A percentile compares a stretch with the other conserved stretches of the same genome.
phyloP scores from a whole-genome alignment of 768 basidiomycete genomes.

The Suillus bovinus region DNA sequence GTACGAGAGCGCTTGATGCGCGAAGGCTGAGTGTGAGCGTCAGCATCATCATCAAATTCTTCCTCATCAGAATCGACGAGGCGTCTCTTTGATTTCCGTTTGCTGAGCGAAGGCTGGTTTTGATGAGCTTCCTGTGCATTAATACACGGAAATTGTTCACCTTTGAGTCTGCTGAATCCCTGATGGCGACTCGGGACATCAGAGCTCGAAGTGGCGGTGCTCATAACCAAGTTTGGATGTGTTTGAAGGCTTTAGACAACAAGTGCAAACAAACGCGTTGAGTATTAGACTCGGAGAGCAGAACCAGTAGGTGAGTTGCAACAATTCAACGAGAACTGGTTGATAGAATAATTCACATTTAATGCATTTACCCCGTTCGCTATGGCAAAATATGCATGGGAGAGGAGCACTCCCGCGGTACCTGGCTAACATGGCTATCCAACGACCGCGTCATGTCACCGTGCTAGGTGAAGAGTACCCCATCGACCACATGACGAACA shows the following conservation, averaged over 20 bases:
- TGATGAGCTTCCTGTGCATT: conserved; percentile 1
- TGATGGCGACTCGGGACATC: conserved; percentile 8
- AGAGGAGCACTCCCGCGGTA: conserved; percentile 12
- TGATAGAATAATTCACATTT: not conserved
- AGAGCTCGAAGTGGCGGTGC: conserved; percentile 7
- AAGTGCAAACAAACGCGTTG: conserved; percentile 21
- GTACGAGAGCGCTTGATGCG: conserved; percentile 28
- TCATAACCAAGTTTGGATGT: conserved; percentile 14
- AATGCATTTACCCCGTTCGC: conserved; percentile 22
- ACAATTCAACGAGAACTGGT: not conserved
- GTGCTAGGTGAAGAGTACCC: conserved; percentile 70
- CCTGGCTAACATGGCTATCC: conserved; percentile 16
- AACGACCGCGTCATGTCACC: conserved; percentile 33
- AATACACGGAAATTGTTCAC: conserved; percentile 16
- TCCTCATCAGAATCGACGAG: conserved; percentile 39
- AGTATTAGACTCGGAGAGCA: not conserved
- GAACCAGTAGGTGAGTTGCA: not conserved
- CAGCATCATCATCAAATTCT: conserved; percentile 39
- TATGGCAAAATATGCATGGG: not conserved
- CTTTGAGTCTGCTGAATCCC: conserved; percentile 18
- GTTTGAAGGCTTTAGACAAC: conserved; percentile 10
- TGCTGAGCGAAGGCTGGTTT: conserved; percentile 21
- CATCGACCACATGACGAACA: conserved; percentile 81
- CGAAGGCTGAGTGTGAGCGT: conserved; percentile 56
- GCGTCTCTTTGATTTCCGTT: conserved; percentile 27